phyloP scores from a whole-genome alignment of 108 stramenopile species.

The Skeletonema tropicum region DNA sequence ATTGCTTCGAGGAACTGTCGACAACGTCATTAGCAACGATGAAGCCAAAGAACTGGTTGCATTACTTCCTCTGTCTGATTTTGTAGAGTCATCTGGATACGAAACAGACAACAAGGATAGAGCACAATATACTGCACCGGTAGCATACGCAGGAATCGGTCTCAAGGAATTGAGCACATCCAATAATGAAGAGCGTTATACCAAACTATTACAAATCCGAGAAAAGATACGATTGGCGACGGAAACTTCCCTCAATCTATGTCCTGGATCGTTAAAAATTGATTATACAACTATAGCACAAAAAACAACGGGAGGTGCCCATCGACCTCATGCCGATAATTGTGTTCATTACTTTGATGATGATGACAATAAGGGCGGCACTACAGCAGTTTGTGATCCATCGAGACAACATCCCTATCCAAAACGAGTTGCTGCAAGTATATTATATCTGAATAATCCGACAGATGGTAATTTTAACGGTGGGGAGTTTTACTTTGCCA shows the following conservation, averaged over 20 bases:
- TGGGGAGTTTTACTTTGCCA: constrained; percentile 45
- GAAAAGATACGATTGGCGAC: constrained; percentile 41
- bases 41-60: constrained; percentile 11
- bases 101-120: constrained; percentile 10
- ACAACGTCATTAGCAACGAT: constrained; percentile 2
- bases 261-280: constrained; percentile 43
- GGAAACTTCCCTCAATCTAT: constrained; percentile 34
- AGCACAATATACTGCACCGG: constrained; percentile 24
- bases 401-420: constrained; percentile 34
- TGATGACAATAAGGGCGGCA: constrained; percentile 10
- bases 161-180: constrained; percentile 31
- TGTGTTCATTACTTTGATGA: constrained; percentile 49
- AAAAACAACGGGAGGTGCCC: constrained; percentile 42
- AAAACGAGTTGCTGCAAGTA: constrained; percentile 38
- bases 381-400: constrained; percentile 33
- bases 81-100: constrained; percentile 35
- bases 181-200: constrained; percentile 22
- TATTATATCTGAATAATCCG: constrained; percentile 38
- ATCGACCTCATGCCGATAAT: constrained; percentile 53
- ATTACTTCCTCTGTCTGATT: constrained; percentile 10
- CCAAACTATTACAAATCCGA: constrained; percentile 33
- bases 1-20: constrained; percentile 29
- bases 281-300: constrained; percentile 52
- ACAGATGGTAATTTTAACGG: constrained; percentile 26
- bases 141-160: constrained; percentile 27